Evolutionary conservation across 2,329 filamentous ascomycete genomes (phyloP).

Genomic region (Exserohilum turcica): DNA sequence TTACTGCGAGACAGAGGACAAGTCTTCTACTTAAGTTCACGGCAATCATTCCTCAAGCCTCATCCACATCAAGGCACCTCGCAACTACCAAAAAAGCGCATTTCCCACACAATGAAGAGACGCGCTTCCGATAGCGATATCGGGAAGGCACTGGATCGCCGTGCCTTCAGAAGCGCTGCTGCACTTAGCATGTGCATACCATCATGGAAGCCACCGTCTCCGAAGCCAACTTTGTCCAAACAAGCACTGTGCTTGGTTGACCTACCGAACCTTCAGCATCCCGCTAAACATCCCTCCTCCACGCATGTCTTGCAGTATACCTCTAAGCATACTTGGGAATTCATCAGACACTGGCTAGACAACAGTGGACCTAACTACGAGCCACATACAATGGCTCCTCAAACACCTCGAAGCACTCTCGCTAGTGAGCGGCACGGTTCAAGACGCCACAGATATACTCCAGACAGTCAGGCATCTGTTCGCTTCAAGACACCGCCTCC

Average conservation of each 20-base stretch:
- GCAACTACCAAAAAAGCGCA: background rate
- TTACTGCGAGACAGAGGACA: background rate
- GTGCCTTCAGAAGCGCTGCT: background rate
- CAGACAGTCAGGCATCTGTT: background rate
- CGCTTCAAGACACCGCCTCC: background rate
- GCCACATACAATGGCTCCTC: background rate
- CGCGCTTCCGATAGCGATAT: background rate
- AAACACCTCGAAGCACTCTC: background rate
- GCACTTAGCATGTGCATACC: background rate
- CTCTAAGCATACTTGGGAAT: background rate
- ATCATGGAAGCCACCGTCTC: background rate
- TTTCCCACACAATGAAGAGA: background rate
- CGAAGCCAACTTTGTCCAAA: background rate
- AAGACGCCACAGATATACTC: background rate
- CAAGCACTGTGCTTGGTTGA: background rate
- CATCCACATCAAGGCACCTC: background rate
- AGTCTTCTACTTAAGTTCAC: background rate
- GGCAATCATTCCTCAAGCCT: background rate
- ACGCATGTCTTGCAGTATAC: background rate
- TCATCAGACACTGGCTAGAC: background rate
- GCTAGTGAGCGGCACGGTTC: background rate
- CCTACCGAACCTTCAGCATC: background rate
- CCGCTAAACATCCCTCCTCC: background rate
- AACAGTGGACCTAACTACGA: background rate
- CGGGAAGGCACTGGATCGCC: background rate